Base-by-base conservation (phyloP, 345 rosid genomes). In the Lepidium didymum region DNA sequence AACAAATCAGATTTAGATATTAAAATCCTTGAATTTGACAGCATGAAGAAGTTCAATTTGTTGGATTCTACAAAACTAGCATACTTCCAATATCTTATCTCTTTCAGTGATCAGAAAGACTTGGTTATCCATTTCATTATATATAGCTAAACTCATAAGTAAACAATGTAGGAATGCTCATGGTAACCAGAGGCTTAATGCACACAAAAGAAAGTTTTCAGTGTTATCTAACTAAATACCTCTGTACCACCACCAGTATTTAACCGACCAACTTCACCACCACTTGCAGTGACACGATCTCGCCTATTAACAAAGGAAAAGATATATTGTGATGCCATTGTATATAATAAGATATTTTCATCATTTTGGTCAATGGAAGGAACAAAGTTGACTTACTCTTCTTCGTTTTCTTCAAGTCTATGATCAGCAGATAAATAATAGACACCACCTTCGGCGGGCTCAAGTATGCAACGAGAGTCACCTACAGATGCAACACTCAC, bases 231-330 rank as follows among this genome's bases (percentile, higher is more conserved):
- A 66, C 72, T 55, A 68, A 51, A 51, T 85, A 95, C 99, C 97
- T 91, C 96, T 6, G 96, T 84, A 79, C 99, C 99, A 62, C 97
- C 96, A 61, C 99, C 99, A 61, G 99, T 81, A 75, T 89, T 91
- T 55, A 95, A 82, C 62, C 97, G 89, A 54, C 99, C 99, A 74
- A 95, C 97, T 81, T 95, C 99, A 76, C 99, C 99, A 51, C 99
- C 99, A 72, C 99, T 86, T 46, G 93, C 84, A 54, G 97, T 95
- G 61, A 95, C 81, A 12, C 97, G 97, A 8, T 80, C 84, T 82
- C 96, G 83, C 92, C 99, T 95, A 54, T 16, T 59, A 1, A 55
- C 38, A 74, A 75, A 14, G 57, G n/a, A 55, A 46, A 43, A 52
- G 42, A 56, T 15, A 61, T 15, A 64, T 42, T 11, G 10, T 29